phyloP scores from a whole-genome alignment of 1,284 basidiomycete genomes.

The Golubevia pallescens region DNA sequence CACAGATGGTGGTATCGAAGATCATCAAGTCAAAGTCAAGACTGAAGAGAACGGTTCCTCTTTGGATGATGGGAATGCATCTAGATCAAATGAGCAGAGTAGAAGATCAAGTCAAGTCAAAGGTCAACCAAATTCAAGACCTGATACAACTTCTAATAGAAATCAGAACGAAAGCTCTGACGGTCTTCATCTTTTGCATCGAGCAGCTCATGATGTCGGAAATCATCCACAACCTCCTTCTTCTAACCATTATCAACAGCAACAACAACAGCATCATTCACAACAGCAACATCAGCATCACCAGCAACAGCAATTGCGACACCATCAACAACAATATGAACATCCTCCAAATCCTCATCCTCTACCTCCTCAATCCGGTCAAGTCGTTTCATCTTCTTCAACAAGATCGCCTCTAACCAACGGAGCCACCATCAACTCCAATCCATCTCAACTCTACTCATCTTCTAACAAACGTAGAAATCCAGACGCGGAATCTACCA shows the following conservation, averaged over 20 bases:
- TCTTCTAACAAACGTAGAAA: too few relatives aligned
- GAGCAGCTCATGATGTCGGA: conserved; percentile 21
- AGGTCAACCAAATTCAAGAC: conserved; percentile 8
- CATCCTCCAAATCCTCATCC: conserved; percentile 69
- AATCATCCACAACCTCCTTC: conserved; percentile 25
- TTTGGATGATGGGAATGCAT: background rate
- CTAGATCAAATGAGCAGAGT: background rate
- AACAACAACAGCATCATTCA: conserved; percentile 22
- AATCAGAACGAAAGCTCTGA: conserved; percentile 9
- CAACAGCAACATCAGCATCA: too few relatives aligned
- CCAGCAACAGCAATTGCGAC: background rate
- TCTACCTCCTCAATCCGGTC: conserved; percentile 27
- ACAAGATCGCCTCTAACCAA: conserved; percentile 53
- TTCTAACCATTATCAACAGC: conserved; percentile 16
- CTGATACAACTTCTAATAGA: background rate
- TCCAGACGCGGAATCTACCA: too few relatives aligned
- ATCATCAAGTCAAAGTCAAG: background rate
- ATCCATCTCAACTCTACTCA: conserved; percentile 57
- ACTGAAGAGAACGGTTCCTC: background rate
- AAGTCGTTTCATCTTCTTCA: conserved; percentile 1
- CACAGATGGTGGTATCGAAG: background rate
- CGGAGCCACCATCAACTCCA: conserved; percentile 56
- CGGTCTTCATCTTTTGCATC: conserved; percentile 14
- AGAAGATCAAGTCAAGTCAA: conserved; percentile 15
- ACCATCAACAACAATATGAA: conserved; percentile 77